Conservation (phyloP, 2,329 filamentous ascomycete genomes). For the Trichoderma sp. region DNA sequence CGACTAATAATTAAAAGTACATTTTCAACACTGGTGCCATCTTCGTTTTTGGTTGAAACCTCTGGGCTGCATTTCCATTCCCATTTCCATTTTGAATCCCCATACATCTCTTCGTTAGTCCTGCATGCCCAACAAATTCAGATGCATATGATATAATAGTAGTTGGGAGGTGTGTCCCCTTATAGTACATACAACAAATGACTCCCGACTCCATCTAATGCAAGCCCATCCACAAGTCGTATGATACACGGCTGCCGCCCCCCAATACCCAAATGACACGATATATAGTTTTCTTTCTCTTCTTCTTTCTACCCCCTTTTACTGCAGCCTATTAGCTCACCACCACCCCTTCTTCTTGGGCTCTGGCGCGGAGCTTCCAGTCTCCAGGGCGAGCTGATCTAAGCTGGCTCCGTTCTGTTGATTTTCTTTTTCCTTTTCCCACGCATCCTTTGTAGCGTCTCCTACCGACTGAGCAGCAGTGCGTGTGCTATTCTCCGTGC, state of each 20-base stretch:
- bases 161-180: slow-evolving; percentile 24
- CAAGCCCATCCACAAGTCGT: slow-evolving; percentile 42
- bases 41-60: background rate
- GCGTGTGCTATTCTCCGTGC: slow-evolving; percentile 25
- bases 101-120: background rate
- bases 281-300: slow-evolving; percentile 4
- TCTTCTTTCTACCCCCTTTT: background rate
- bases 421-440: slow-evolving; percentile 50
- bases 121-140: background rate
- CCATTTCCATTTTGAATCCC: background rate
- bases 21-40: background rate
- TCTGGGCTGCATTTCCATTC: background rate
- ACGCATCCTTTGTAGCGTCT: slow-evolving; percentile 42
- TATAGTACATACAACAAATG: slow-evolving; percentile 32
- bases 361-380: slow-evolving; percentile 25
- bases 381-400: slow-evolving; percentile 47
- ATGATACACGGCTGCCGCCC: slow-evolving; percentile 37
- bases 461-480: slow-evolving; percentile 27
- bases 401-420: slow-evolving; percentile 50
- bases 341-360: slow-evolving; percentile 53
- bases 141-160: slow-evolving; percentile 14
- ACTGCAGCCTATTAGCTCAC: slow-evolving; percentile 34
- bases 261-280: slow-evolving; percentile 13
- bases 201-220: slow-evolving; percentile 45
- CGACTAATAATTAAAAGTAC: slow-evolving; percentile 2